phyloP scores from a whole-genome alignment of 495 filamentous ascomycete genomes.

The Penicillium malachiteum region DNA sequence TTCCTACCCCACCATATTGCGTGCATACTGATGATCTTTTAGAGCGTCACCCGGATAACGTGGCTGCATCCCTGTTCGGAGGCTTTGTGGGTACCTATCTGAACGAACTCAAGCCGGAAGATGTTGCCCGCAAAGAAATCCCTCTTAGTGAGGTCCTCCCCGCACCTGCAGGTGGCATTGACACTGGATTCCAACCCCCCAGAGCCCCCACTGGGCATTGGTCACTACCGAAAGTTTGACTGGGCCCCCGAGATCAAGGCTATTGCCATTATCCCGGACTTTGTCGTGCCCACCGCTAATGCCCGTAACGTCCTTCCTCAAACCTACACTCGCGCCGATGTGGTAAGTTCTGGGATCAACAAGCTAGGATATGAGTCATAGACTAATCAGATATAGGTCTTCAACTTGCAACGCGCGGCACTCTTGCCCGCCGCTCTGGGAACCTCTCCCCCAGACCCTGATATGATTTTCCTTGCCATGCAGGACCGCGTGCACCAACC shows the following conservation, averaged over 20 bases:
- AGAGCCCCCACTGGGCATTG: conserved; percentile 84
- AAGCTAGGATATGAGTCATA: neutral
- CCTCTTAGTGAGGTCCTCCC: conserved; percentile 93
- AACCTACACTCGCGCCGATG: conserved; percentile 71
- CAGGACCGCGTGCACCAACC: conserved; percentile 97
- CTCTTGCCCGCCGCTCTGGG: conserved; percentile 84
- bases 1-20: neutral
- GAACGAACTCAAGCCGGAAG: conserved; percentile 81
- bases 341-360: conserved; percentile 50
- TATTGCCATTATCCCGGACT: conserved; percentile 90
- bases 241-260: conserved; percentile 94
- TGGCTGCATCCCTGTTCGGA: conserved; percentile 90
- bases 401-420: conserved; percentile 90
- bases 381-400: conserved; percentile 53
- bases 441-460: conserved; percentile 82
- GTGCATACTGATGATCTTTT: conserved; percentile 18
- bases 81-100: conserved; percentile 97
- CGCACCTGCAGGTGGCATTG: conserved; percentile 77
- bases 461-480: conserved; percentile 94
- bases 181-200: conserved; percentile 82
- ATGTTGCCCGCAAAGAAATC: conserved; percentile 84
- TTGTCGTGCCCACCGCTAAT: conserved; percentile 86
- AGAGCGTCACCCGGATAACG: conserved; percentile 96
- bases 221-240: conserved; percentile 86
- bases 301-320: conserved; percentile 79